phyloP scores from a whole-genome alignment of 768 basidiomycete species.

The Chalciporus pseudorubinellus region DNA sequence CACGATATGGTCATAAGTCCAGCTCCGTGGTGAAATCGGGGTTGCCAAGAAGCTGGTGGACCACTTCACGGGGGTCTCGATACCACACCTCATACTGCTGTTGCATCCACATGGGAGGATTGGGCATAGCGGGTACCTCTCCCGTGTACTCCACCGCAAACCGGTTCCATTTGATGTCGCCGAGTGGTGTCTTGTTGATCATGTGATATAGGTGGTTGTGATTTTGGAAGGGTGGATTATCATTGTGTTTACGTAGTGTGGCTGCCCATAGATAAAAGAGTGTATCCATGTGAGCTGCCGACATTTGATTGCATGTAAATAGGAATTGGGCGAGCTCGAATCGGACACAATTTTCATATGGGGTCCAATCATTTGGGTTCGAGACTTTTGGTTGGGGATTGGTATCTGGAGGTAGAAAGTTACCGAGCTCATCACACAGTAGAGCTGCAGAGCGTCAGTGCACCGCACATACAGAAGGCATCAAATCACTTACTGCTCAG shows the following conservation, averaged over 20 bases:
- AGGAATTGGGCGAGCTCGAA: constrained; percentile 25
- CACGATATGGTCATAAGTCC: constrained; percentile 15
- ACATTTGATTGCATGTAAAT: constrained; percentile 19
- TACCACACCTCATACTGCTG: constrained; percentile 30
- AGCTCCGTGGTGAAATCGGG: constrained; percentile 20
- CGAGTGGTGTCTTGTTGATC: constrained; percentile 37
- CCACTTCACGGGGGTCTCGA: constrained; percentile 11
- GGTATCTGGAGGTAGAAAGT: neutral
- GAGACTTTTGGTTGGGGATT: no score
- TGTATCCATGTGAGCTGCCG: constrained; percentile 16
- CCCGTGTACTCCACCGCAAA: constrained; percentile 30
- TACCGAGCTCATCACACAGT: constrained; percentile 2
- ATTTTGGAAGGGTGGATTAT: neutral
- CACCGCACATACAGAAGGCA: neutral
- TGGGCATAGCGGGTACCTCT: neutral
- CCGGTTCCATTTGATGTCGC: constrained; percentile 37
- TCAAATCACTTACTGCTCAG: constrained; percentile 1
- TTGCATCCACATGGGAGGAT: constrained; percentile 23
- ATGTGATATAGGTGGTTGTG: neutral
- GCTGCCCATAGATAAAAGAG: constrained; percentile 22
- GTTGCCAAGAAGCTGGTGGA: constrained; percentile 20
- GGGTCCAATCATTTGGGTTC: constrained; percentile 17
- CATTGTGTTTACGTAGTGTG: neutral
- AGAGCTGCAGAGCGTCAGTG: neutral
- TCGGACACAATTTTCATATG: constrained; percentile 7